Evolutionary conservation across 2,329 filamentous ascomycete genomes (phyloP).

Genomic region (Diaporthe australafricana): DNA sequence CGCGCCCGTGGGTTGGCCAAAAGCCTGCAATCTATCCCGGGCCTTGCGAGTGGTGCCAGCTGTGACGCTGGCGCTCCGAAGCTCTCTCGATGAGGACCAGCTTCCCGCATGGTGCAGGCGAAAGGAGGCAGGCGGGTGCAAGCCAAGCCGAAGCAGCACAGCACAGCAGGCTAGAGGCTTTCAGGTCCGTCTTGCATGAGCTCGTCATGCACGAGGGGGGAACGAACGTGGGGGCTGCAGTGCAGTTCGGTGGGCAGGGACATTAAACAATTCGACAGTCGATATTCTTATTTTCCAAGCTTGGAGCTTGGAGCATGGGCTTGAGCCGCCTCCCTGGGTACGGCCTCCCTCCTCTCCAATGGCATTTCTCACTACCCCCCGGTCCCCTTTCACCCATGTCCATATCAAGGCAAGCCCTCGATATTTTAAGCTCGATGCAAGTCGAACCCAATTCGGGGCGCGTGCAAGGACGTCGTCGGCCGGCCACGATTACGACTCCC

Average conservation of each 20-base stretch:
- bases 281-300: too few species aligned
- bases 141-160: background rate
- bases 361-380: too few species aligned
- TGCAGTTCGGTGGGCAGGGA: background rate
- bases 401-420: background rate
- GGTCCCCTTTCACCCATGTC: too few species aligned
- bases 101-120: background rate
- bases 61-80: conserved; percentile 8
- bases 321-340: too few species aligned
- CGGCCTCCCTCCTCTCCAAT: too few species aligned
- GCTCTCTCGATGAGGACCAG: background rate
- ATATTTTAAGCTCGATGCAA: conserved; percentile 7
- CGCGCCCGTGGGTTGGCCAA: background rate
- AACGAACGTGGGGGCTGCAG: conserved; percentile 30
- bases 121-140: conserved; percentile 7
- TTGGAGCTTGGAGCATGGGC: too few species aligned
- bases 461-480: background rate
- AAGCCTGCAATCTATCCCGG: conserved; percentile 18
- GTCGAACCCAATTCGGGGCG: conserved; percentile 20
- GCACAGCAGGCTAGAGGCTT: conserved; percentile 27
- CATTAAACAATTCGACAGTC: background rate
- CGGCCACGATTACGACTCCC: background rate
- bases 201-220: conserved; percentile 13
- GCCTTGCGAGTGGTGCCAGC: conserved; percentile 28
- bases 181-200: conserved; percentile 35